phyloP scores from a whole-genome alignment of 2,329 filamentous ascomycete genomes.

The Monosporascus sp. region DNA sequence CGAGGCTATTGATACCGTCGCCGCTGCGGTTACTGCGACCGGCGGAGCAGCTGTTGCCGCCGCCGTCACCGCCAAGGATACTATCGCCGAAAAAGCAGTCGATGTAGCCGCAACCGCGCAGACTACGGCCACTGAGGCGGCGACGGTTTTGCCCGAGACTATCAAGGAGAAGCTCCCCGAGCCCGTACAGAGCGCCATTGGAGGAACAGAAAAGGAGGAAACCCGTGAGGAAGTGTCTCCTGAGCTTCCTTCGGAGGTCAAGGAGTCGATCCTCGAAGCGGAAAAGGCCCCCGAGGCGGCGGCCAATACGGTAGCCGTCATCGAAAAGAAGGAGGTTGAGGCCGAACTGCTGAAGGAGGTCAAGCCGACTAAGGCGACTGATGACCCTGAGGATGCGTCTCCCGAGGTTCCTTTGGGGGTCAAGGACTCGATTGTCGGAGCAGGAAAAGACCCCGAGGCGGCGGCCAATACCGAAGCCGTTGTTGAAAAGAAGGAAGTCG shows the following conservation, averaged over 20 bases:
- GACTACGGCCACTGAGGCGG: constrained; percentile 20
- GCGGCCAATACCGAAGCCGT: constrained; percentile 64
- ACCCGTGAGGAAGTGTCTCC: constrained; percentile 40
- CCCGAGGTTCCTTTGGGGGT: constrained; percentile 51
- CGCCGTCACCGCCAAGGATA: constrained; percentile 35
- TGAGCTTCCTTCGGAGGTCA: constrained; percentile 50
- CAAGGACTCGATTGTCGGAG: constrained; percentile 51
- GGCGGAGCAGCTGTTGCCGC: constrained; percentile 29
- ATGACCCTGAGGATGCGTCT: constrained; percentile 33
- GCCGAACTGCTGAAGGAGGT: constrained; percentile 65
- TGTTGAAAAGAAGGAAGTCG: constrained; percentile 67
- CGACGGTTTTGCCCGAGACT: constrained; percentile 47
- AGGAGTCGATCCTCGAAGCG: constrained; percentile 53
- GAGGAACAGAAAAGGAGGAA: constrained; percentile 36
- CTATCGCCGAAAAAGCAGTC: constrained; percentile 34
- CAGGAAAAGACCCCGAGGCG: constrained; percentile 64
- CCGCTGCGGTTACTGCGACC: constrained; percentile 37
- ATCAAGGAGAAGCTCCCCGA: constrained; percentile 48
- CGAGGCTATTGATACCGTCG: constrained; percentile 36
- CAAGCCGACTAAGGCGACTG: constrained; percentile 22
- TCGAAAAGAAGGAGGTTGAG: constrained; percentile 72
- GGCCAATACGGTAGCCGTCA: constrained; percentile 60
- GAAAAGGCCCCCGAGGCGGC: constrained; percentile 65
- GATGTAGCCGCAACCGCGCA: constrained; percentile 30
- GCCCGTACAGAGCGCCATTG: constrained; percentile 44